Base-by-base conservation (phyloP, 805 yeast species). In the Candida namnaoensis region DNA sequence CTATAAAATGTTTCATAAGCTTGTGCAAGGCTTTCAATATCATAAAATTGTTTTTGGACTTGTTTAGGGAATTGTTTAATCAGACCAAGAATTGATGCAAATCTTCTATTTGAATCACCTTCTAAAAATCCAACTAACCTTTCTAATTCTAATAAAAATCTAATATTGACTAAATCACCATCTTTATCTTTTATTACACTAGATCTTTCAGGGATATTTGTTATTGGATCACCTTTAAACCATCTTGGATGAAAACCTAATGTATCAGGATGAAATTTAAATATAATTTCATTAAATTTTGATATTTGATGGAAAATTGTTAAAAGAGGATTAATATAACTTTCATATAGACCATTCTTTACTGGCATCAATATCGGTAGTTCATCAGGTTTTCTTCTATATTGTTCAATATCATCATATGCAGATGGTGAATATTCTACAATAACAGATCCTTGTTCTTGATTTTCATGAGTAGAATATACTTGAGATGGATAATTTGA, bases 271-370 rank as follows among this genome's bases (percentile, higher is more conserved):
- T 56, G 51, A 33, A 57, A 62, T 2, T 50, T 45, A 39, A 64
- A 50, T 2, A 71, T 45, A 0, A 52, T 41, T 34, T 57, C 56
- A 13, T 62, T 56, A 32, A 72, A 60, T 5, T 42, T 42, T 1
- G 68, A 60, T 8, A 68, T 53, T 37, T 64, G 60, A n/a, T 65
- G 60, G 7, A 72, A 47, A 6, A 68, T 57, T 51, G 60, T 60
- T 27, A 72, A 44, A 14, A 72, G 35, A 1, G 76, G 68, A 4
- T 69, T 68, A 48, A 70, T 53, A 45, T 66, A 64, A 19, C 66
- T 62, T 45, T 68, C 74, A 34, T 62, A 49, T 5, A 54, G 43
- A 3, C 57, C 65, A 8, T 55, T 45, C 24, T 52, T 48, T 7
- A 51, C 45, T 1, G 74, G 72, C 38, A 69, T 48, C 13, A 69